Evolutionary conservation across 2,329 filamentous ascomycete genomes (phyloP).

Genomic region (Stagonosporopsis tanaceti): DNA sequence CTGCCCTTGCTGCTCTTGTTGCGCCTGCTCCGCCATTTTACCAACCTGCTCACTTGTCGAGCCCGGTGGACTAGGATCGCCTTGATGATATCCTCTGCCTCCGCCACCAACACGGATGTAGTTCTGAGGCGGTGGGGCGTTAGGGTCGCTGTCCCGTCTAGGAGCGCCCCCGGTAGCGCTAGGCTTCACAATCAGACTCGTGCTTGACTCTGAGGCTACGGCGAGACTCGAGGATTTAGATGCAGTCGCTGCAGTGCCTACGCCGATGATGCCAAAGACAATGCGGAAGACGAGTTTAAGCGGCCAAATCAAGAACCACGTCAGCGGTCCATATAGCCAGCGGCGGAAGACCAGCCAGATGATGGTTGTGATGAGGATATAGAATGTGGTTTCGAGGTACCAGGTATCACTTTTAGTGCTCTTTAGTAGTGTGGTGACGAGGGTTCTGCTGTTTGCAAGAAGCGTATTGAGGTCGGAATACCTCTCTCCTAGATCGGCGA

Average conservation of each 20-base stretch:
- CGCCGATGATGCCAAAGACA: conserved; percentile 64
- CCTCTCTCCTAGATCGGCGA: conserved; percentile 80
- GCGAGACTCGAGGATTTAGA: conserved; percentile 27
- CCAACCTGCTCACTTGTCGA: conserved; percentile 53
- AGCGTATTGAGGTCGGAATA: conserved; percentile 83
- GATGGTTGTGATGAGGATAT: conserved; percentile 78
- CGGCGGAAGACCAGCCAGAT: conserved; percentile 87
- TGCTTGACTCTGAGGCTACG: conserved; percentile 29
- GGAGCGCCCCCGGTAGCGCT: conserved; percentile 52
- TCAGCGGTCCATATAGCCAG: conserved; percentile 85
- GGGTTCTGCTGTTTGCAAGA: conserved; percentile 74
- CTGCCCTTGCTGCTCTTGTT: conserved; percentile 16
- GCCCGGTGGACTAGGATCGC: conserved; percentile 46
- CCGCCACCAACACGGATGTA: conserved; percentile 59
- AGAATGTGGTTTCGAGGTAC: conserved; percentile 93
- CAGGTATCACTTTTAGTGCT: conserved; percentile 97
- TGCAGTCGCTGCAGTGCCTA: conserved; percentile 51
- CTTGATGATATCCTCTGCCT: conserved; percentile 55
- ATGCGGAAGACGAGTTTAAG: conserved; percentile 71
- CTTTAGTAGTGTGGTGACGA: conserved; percentile 80
- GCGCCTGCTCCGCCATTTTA: conserved; percentile 52
- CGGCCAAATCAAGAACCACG: conserved; percentile 88
- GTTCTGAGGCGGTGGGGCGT: conserved; percentile 39
- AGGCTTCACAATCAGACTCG: conserved; percentile 54
- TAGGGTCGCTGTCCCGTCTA: conserved; percentile 36